Percentiles rank a stretch among this genome's conserved stretches.
These are phyloP conservation scores for Arctium lappa DNA, from an alignment of 129 eudicot species.

Conservation along the genomic window DNA sequence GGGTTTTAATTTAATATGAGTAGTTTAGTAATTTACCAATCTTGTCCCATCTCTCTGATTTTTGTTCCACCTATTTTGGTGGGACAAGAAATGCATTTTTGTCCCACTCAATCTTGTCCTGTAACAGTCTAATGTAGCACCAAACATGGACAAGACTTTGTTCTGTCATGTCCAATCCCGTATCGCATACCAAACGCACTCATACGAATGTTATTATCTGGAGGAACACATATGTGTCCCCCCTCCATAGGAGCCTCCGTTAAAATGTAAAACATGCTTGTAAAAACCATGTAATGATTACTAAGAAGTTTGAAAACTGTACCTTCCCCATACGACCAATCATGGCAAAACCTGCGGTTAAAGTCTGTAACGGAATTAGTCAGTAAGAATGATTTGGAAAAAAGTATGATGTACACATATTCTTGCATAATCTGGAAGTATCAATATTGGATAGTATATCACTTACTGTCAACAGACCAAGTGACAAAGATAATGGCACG, in stretches of 20 bases:
- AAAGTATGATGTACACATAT: not conserved
- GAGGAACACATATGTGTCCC: not conserved
- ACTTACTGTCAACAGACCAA: slow-evolving; percentile 92
- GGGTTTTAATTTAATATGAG: too few relatives aligned
- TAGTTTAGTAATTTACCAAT: too few relatives aligned
- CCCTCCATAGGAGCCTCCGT: not conserved
- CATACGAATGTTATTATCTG: not conserved
- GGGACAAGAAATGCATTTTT: too few relatives aligned
- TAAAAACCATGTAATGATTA: not conserved
- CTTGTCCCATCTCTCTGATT: too few relatives aligned
- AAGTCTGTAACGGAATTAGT: slow-evolving; percentile 54
- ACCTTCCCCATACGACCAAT: slow-evolving; percentile 98
- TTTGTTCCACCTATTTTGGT: too few relatives aligned
- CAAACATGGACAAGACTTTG: too few relatives aligned
- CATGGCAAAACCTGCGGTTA: slow-evolving; percentile 95
- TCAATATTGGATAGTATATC: not conserved
- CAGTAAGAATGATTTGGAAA: not conserved
- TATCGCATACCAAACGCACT: too few relatives aligned
- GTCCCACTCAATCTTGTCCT: too few relatives aligned
- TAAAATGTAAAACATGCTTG: not conserved
- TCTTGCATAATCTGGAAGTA: slow-evolving; percentile 9
- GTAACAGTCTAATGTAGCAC: too few relatives aligned
- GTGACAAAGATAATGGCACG: slow-evolving; percentile 74
- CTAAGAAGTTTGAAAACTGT: slow-evolving; percentile 17
- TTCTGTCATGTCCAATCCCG: too few relatives aligned